A percentile compares a stretch with the other conserved stretches of the same genome.
phyloP scores from a whole-genome alignment of 148 eudicot genomes.

The Polygonum aviculare region DNA sequence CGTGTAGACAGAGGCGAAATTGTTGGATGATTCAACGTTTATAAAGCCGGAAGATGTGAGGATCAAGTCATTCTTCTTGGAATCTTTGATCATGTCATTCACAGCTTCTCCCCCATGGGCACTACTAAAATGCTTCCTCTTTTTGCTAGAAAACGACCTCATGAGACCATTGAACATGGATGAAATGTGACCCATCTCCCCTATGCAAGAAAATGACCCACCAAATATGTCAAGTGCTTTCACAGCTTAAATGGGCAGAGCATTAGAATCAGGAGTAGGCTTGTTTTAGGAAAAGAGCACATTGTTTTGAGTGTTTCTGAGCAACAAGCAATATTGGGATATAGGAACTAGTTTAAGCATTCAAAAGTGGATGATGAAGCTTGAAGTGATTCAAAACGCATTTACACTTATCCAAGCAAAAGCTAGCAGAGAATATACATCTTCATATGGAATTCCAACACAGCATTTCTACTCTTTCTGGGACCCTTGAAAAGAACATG shows the following conservation, averaged over 20 bases:
- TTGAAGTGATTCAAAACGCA: not conserved
- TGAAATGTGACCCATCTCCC: not conserved
- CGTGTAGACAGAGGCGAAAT: constrained; percentile 1
- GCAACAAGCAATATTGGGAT: constrained; percentile 1
- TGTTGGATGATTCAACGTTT: constrained; percentile 4
- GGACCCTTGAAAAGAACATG: constrained; percentile 7
- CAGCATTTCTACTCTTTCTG: constrained; percentile 1
- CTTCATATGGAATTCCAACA: constrained; percentile 5
- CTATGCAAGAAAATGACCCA: not conserved
- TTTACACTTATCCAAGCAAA: constrained; percentile 5
- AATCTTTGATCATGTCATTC: not conserved
- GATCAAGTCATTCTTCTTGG: constrained; percentile 3
- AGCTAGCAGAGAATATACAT: not conserved
- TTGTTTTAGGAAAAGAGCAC: constrained; percentile 2
- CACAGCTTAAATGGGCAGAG: not conserved
- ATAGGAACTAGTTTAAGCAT: not conserved
- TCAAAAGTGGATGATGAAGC: not conserved
- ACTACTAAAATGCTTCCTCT: constrained; percentile 4
- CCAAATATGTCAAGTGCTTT: not conserved
- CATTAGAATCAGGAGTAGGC: not conserved
- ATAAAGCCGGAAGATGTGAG: not conserved
- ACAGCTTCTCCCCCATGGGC: constrained; percentile 1
- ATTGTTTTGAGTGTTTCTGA: not conserved
- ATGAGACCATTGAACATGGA: not conserved
- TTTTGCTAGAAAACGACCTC: not conserved